Evolutionary conservation across 306 rosid species (phyloP).

Genomic region (Cercis canadensis): DNA sequence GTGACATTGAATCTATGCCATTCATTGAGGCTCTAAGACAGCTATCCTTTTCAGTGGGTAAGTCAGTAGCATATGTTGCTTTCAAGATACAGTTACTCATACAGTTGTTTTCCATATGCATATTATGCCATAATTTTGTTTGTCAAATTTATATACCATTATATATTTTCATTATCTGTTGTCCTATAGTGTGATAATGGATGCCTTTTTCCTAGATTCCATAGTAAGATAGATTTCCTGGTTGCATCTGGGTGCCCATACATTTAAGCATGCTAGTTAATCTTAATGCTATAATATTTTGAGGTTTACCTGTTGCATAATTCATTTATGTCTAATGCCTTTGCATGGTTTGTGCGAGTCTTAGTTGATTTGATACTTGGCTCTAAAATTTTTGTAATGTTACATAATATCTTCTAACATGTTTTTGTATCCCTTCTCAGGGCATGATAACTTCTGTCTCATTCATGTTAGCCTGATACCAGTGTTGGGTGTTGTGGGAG

Average conservation of each 20-base stretch:
- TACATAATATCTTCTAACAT: slow-evolving; percentile 17
- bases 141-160: too few species aligned
- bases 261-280: slow-evolving; percentile 13
- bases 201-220: neutral
- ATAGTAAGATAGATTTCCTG: slow-evolving; percentile 10
- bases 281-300: slow-evolving; percentile 9
- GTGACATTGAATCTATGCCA: slow-evolving; percentile 99
- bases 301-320: slow-evolving; percentile 20
- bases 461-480: slow-evolving; percentile 98
- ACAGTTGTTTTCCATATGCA: slow-evolving; percentile 2
- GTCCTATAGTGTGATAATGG: neutral
- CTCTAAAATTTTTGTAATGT: slow-evolving; percentile 29
- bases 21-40: slow-evolving; percentile 93
- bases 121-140: too few species aligned
- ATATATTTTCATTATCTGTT: slow-evolving; percentile 13
- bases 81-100: slow-evolving; percentile 1
- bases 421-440: slow-evolving; percentile 54
- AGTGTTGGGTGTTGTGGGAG: slow-evolving; percentile 95
- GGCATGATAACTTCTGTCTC: slow-evolving; percentile 92
- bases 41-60: slow-evolving; percentile 92
- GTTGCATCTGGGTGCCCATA: slow-evolving; percentile 21
- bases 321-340: slow-evolving; percentile 14
- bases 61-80: slow-evolving; percentile 33
- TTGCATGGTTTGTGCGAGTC: too few species aligned
- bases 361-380: slow-evolving; percentile 24